A percentile compares a stretch with the other conserved stretches of the same genome.
These are phyloP conservation scores for Silene noctiflora DNA, from an alignment of 179 eudicot species.

Conservation along the genomic window DNA sequence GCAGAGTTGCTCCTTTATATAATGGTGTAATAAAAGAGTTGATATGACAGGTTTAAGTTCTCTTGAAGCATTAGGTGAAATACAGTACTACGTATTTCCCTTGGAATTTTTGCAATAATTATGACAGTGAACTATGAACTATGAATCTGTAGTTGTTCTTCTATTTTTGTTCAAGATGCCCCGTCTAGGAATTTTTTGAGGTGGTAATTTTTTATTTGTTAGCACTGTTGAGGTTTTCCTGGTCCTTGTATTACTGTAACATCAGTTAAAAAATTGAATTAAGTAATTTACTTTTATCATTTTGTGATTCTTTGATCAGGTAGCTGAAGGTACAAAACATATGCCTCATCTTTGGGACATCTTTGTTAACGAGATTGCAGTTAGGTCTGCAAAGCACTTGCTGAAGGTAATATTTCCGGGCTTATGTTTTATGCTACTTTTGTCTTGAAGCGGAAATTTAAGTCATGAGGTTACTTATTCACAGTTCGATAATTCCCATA, in stretches of 20 bases:
- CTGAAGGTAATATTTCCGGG: constrained; percentile 50
- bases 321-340: constrained; percentile 86
- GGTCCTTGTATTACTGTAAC: neutral
- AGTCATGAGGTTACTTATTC: neutral
- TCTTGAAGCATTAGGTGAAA: neutral
- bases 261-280: neutral
- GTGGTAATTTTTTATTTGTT: neutral
- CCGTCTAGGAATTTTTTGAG: too few species aligned
- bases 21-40: neutral
- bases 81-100: neutral
- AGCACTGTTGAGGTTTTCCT: neutral
- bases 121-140: neutral
- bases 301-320: constrained; percentile 40
- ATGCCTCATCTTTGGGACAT: constrained; percentile 96
- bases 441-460: neutral
- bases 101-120: neutral
- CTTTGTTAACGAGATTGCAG: constrained; percentile 77
- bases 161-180: neutral
- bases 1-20: neutral
- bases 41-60: neutral
- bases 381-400: constrained; percentile 83
- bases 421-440: neutral
- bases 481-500: neutral
- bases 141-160: neutral
- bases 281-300: neutral